Base-by-base conservation (phyloP, 371 early-diverging fungal genomes). In the Mortierella sp. region DNA sequence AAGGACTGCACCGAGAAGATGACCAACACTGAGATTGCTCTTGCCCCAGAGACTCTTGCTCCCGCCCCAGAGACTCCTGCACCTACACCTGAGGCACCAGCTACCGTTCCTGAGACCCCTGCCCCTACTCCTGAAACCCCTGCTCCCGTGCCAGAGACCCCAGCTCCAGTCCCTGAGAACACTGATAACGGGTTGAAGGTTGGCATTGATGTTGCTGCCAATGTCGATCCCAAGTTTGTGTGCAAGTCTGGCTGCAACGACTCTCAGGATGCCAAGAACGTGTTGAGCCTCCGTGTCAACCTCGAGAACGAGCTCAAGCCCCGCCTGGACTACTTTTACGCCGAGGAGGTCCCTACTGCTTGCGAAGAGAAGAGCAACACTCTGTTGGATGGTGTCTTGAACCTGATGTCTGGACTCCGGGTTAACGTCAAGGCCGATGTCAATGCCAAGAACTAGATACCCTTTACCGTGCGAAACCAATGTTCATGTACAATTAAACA, bases 1-100 rank as follows among this genome's bases (percentile, higher is more conserved):
- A 86, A 82, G 82, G 87, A 82, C 75, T 82, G 86, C 63, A 79
- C 82, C 3, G 86, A 86, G 55, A 79, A 82, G 75, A 82, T 86
- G 80, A 82, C 82, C 79, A 77, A 79, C 29, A 77, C 79, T 6
- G 72, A 82, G 77, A 81, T 82, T 38, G 77, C 29, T 0, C 80
- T 75, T 72, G 77, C 65, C 18, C 80, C 79, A 27, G 78, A 54
- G n/a, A 21, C 75, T 4, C 38, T 51, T 21, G 71, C n/a, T 24
- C 27, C 71, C 21, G 75, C 14, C 16, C 55, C 79, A n/a, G 71
- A 48, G 38, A 38, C 27, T 0, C 48, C 63, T 0, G 46, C 72
- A 3, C 49, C 60, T 18, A 41, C 48, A 27, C 60, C 63, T 27
- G 63, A 72, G 44, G 48, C 78, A 10, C 72, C 73, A 16, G 29